phyloP scores from a whole-genome alignment of 1,139 yeast genomes.

The Magnusiomyces suaveolens region DNA sequence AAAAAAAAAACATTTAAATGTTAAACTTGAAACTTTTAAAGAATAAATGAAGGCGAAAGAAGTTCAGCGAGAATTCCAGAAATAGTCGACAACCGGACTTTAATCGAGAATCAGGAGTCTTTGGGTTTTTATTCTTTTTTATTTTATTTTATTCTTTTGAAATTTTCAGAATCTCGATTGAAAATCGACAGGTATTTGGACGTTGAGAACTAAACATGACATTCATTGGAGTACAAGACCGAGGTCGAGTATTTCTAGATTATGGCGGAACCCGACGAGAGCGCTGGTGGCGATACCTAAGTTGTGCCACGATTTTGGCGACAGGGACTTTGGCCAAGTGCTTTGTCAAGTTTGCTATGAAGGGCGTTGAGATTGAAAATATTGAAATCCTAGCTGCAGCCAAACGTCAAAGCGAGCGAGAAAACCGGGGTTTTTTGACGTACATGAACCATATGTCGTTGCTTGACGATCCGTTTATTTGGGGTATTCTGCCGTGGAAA shows the following conservation, averaged over 20 bases:
- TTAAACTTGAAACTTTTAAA: neutral
- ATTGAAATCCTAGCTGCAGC: conserved; percentile 58
- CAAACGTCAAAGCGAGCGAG: conserved; percentile 48
- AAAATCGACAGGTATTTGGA: neutral
- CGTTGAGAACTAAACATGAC: conserved; percentile 44
- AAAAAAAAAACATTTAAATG: too few relatives aligned
- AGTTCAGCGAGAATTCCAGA: too few relatives aligned
- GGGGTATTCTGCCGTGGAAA: conserved; percentile 69
- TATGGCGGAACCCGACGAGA: conserved; percentile 45
- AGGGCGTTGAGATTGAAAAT: conserved; percentile 47
- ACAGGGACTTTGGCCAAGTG: conserved; percentile 59
- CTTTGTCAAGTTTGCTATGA: conserved; percentile 51
- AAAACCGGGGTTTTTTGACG: conserved; percentile 68
- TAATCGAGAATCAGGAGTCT: too few relatives aligned
- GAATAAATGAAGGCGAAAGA: neutral
- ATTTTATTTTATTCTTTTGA: too few relatives aligned
- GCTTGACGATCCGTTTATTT: conserved; percentile 84
- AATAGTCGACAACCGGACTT: too few relatives aligned
- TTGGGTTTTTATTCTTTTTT: too few relatives aligned
- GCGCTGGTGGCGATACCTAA: conserved; percentile 52
- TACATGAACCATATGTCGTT: conserved; percentile 96
- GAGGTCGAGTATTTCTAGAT: conserved; percentile 70
- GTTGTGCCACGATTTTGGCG: conserved; percentile 59
- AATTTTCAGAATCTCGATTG: neutral
- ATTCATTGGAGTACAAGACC: conserved; percentile 53